A percentile compares a stretch with the other conserved stretches of the same genome.
These are phyloP conservation scores for Carex kokanica DNA, from an alignment of 176 grass and related monocot species.

Conservation along the genomic window DNA sequence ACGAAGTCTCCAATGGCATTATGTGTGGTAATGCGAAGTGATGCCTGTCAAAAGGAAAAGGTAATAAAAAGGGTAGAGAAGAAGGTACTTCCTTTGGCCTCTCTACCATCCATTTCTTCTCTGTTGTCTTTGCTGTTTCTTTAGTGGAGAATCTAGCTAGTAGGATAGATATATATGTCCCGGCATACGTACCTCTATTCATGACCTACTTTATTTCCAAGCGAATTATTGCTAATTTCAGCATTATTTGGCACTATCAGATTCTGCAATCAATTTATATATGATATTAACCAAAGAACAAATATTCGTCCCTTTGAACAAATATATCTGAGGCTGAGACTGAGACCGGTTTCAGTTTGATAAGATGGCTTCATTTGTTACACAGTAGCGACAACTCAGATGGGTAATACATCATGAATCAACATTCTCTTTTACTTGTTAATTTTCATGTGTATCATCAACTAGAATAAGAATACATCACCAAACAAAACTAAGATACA, in stretches of 20 bases:
- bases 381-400: too few species aligned
- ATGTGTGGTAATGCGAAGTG: slow-evolving; percentile 16
- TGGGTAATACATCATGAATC: too few species aligned
- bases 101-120: slow-evolving; percentile 6
- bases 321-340: not conserved
- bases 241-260: not conserved
- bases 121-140: slow-evolving; percentile 4
- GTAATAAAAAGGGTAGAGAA: not conserved
- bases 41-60: not conserved
- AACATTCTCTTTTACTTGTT: too few species aligned
- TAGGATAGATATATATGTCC: not conserved
- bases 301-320: not conserved
- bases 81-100: slow-evolving; percentile 1
- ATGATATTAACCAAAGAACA: too few species aligned
- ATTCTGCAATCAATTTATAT: not conserved
- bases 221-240: not conserved
- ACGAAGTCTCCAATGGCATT: not conserved
- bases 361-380: slow-evolving; percentile 4
- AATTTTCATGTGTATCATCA: too few species aligned
- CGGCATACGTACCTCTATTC: not conserved
- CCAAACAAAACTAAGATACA: too few species aligned
- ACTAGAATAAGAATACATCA: too few species aligned
- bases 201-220: not conserved
- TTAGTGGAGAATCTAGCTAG: slow-evolving; percentile 14
- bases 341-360: not conserved